Evolutionary conservation across 2,329 filamentous ascomycete genomes (phyloP), one percentile per base, ranked within the genome.

Genomic region (Zymoseptoria passerinii): DNA sequence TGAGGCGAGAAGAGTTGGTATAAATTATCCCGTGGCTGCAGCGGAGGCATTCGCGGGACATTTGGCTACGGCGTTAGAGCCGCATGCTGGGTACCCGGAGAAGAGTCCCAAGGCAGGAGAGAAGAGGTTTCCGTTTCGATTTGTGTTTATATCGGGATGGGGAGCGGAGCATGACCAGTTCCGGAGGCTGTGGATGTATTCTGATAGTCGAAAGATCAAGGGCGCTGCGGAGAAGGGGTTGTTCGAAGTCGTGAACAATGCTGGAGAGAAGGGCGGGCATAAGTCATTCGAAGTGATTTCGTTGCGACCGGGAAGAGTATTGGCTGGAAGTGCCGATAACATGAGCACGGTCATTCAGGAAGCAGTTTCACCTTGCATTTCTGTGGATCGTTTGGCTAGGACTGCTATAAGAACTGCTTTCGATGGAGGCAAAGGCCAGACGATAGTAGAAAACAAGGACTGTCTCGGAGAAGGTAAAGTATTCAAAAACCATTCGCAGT

Each of bases 101-200:
- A 58, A 53, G 28, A 19, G 49, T 28, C 63, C 62, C 20, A 63
- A 61, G 58, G 61, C 63, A 19, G 68, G 63, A 20, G 63, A 65
- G 48, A 55, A 52, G 28, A 62, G 66, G 55, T 68, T 70, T 52
- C 70, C 70, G 40, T 78, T 80, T 59, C 68, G 75, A 1, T 79
- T 79, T 59, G 63, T 79, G 2, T 78, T 75, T 62, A 61, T 75
- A 19, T 73, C 70, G 53, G 72, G 70, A 13, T 71, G 64, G 53
- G 67, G 72, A 20, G 72, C 74, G 16, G 74, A 77, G 61, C 70
- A 73, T 57, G 71, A 77, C 59, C 69, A 73, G 62, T 70, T 68
- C 20, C 70, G 70, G 53, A 67, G 66, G 13, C 59, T 77, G 40
- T 78, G 74, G 75, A 50, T 68, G 19, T 66, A 62, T 58, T 67